phyloP scores from a whole-genome alignment of 148 eudicot species.

The Agrostemma githago region DNA sequence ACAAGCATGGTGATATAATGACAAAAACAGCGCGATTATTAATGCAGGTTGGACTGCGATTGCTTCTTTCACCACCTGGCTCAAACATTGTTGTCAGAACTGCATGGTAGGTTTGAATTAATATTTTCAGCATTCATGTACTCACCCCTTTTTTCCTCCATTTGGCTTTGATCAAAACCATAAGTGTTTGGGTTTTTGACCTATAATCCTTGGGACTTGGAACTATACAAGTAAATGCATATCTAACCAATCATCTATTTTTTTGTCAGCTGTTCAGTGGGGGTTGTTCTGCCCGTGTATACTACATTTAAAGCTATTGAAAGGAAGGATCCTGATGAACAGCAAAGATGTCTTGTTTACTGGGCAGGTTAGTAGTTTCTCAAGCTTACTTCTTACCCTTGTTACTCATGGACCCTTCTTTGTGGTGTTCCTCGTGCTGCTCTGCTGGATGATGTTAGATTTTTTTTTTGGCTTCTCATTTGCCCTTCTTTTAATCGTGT shows the following conservation, averaged over 20 bases:
- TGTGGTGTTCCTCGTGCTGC: background rate
- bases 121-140: background rate
- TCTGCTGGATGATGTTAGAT: background rate
- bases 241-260: background rate
- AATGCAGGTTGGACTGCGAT: conserved; percentile 71
- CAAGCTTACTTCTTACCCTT: background rate
- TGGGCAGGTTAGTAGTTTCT: conserved; percentile 78
- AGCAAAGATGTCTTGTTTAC: conserved; percentile 73
- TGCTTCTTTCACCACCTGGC: conserved; percentile 73
- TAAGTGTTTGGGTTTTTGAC: background rate
- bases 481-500: no score
- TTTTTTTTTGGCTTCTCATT: no score
- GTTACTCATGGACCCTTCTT: background rate
- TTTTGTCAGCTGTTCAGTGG: conserved; percentile 29
- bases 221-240: background rate
- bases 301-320: conserved; percentile 89
- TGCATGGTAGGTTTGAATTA: conserved; percentile 35
- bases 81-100: conserved; percentile 77
- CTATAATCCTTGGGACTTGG: background rate
- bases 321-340: conserved; percentile 61
- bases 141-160: background rate
- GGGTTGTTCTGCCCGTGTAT: conserved; percentile 67
- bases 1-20: no score
- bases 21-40: background rate
- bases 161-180: background rate